Percentiles rank a stretch among this genome's conserved stretches.
These are phyloP conservation scores for Talaromyces islandicus DNA, from an alignment of 2,329 filamentous ascomycete species.

Conservation along the genomic window DNA sequence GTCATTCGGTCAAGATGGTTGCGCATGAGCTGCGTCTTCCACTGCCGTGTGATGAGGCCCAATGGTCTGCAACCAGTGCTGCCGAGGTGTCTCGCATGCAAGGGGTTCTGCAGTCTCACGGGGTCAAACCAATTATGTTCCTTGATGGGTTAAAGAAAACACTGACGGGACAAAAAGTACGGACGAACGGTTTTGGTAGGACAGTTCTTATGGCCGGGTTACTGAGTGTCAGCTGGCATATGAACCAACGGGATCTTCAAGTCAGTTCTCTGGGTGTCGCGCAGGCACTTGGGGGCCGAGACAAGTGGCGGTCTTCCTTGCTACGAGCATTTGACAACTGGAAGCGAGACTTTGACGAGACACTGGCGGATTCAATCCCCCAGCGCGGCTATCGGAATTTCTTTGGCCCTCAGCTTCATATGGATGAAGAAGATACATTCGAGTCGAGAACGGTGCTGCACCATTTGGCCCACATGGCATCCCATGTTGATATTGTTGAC, in stretches of 20 bases:
- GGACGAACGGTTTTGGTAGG: conserved; percentile 88
- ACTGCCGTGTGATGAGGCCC: conserved; percentile 81
- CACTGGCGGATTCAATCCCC: conserved; percentile 51
- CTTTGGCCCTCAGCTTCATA: conserved; percentile 11
- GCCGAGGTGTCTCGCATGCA: conserved; percentile 82
- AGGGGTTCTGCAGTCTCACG: conserved; percentile 70
- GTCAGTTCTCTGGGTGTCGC: conserved; percentile 79
- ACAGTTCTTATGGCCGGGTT: conserved; percentile 92
- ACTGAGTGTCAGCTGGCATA: conserved; percentile 91
- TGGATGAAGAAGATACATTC: conserved; percentile 66
- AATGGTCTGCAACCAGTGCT: conserved; percentile 87
- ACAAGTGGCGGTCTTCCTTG: conserved; percentile 83
- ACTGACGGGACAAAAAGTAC: conserved; percentile 75
- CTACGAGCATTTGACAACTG: conserved; percentile 88
- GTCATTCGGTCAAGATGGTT: conserved; percentile 94
- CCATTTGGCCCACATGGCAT: conserved; percentile 93
- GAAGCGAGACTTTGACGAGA: conserved; percentile 86
- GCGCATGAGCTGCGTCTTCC: conserved; percentile 90
- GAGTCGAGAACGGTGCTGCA: conserved; percentile 86
- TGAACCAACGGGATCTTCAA: conserved; percentile 93
- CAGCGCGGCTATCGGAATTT: conserved; percentile 19
- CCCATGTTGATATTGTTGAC: conserved; percentile 96
- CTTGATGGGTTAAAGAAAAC: conserved; percentile 87
- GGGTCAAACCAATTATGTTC: conserved; percentile 79
- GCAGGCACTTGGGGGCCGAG: conserved; percentile 73